Conservation (phyloP, 2,329 filamentous ascomycete genomes). For the Drechslerella dactyloides region DNA sequence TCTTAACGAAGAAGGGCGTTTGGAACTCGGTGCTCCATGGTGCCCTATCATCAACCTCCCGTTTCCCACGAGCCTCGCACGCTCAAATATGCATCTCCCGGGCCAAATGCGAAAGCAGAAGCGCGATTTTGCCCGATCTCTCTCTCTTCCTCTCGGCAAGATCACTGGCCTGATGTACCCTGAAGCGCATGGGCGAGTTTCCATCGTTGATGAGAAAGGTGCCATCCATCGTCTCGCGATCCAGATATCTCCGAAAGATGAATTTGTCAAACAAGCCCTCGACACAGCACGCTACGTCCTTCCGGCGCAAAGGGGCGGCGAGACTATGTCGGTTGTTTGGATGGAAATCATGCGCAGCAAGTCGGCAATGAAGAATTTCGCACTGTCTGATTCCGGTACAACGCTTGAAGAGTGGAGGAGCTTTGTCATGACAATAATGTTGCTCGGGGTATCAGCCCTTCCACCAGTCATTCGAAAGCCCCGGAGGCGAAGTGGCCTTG, state of each 20-base stretch:
- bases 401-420: constrained; percentile 54
- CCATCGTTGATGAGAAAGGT: constrained; percentile 54
- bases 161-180: constrained; percentile 52
- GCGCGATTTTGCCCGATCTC: constrained; percentile 53
- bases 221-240: constrained; percentile 54
- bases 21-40: constrained; percentile 54
- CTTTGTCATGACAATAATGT: constrained; percentile 54
- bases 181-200: constrained; percentile 53
- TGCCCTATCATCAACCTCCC: constrained; percentile 50
- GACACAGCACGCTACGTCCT: constrained; percentile 53
- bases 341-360: constrained; percentile 52
- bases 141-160: constrained; percentile 53
- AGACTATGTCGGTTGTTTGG: constrained; percentile 54
- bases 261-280: constrained; percentile 53
- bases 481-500: constrained; percentile 55
- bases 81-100: constrained; percentile 54
- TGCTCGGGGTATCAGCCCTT: constrained; percentile 53
- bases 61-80: constrained; percentile 53
- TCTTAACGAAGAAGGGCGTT: constrained; percentile 53
- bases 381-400: constrained; percentile 42
- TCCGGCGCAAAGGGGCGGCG: constrained; percentile 51
- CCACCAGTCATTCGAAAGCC: constrained; percentile 52
- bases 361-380: constrained; percentile 39
- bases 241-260: constrained; percentile 53
- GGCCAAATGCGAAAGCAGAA: constrained; percentile 54